Conservation (phyloP, 2,329 filamentous ascomycete species). For the Dactylellina haptotyla region DNA sequence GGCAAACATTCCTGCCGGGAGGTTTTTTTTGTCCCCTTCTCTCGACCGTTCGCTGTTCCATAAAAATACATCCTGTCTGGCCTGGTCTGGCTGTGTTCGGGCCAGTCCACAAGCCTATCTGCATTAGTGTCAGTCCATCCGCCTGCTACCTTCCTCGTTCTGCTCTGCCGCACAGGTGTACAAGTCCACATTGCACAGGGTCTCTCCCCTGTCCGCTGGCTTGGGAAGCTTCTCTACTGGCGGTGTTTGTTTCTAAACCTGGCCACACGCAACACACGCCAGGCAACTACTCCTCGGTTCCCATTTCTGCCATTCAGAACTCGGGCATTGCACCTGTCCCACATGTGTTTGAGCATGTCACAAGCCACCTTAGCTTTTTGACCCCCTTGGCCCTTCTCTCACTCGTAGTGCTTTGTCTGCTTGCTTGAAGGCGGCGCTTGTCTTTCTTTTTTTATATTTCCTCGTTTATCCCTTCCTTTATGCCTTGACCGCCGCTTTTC, state of each 20-base stretch:
- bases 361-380: conserved; percentile 5
- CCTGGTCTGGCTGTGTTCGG: too few relatives aligned
- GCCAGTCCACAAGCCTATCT: too few relatives aligned
- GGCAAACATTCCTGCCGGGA: background rate
- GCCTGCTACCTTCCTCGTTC: conserved; percentile 4
- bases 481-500: conserved; percentile 5
- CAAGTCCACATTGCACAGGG: background rate
- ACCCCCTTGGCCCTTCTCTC: background rate
- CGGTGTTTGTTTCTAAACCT: conserved; percentile 31
- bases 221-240: background rate
- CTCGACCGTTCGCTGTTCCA: background rate
- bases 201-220: too few relatives aligned
- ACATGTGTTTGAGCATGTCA: conserved; percentile 50
- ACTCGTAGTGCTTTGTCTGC: background rate
- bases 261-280: conserved; percentile 29
- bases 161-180: conserved; percentile 3
- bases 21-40: background rate
- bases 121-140: background rate
- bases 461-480: conserved; percentile 21
- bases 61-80: too few relatives aligned
- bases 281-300: conserved; percentile 42
- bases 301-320: conserved; percentile 21
- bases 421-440: conserved; percentile 15
- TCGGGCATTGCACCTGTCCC: conserved; percentile 25
- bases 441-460: conserved; percentile 5